Conservation (phyloP, 192 early-diverging fungal species). For the Tieghemiomyces parasiticus region DNA sequence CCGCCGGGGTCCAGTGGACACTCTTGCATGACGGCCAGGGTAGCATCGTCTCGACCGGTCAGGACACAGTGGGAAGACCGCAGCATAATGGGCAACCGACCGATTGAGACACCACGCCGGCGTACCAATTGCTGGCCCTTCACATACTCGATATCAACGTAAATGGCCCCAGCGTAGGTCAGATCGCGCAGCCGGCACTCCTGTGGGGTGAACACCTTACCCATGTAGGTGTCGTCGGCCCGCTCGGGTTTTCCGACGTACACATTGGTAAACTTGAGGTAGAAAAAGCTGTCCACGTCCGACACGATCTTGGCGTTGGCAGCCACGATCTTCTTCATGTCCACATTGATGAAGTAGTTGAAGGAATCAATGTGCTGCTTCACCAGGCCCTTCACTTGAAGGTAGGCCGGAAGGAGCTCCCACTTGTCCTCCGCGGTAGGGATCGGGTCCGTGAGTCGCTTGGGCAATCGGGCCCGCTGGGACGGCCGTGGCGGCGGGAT, state of each 20-base stretch:
- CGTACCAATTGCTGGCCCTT: constrained; percentile 66
- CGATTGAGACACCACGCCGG: constrained; percentile 69
- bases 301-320: constrained; percentile 81
- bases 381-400: constrained; percentile 92
- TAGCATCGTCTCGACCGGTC: constrained; percentile 54
- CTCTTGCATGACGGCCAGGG: constrained; percentile 77
- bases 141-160: constrained; percentile 87
- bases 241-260: constrained; percentile 69
- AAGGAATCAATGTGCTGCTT: constrained; percentile 99
- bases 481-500: too few species aligned
- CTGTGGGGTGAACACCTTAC: constrained; percentile 72
- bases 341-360: constrained; percentile 95
- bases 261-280: constrained; percentile 81
- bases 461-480: constrained; percentile 14
- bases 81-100: constrained; percentile 94
- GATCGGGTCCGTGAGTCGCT: constrained; percentile 28
- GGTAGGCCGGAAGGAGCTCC: constrained; percentile 91
- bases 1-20: constrained; percentile 96
- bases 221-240: constrained; percentile 53
- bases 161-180: constrained; percentile 85
- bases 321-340: constrained; percentile 84
- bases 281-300: constrained; percentile 89
- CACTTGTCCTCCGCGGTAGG: constrained; percentile 78
- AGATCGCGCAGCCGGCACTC: constrained; percentile 94
- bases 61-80: constrained; percentile 73